Percentiles rank a stretch among this genome's conserved stretches.
phyloP scores from a whole-genome alignment of 1,139 yeast genomes.

The Meyerozyma guilliermondii region DNA sequence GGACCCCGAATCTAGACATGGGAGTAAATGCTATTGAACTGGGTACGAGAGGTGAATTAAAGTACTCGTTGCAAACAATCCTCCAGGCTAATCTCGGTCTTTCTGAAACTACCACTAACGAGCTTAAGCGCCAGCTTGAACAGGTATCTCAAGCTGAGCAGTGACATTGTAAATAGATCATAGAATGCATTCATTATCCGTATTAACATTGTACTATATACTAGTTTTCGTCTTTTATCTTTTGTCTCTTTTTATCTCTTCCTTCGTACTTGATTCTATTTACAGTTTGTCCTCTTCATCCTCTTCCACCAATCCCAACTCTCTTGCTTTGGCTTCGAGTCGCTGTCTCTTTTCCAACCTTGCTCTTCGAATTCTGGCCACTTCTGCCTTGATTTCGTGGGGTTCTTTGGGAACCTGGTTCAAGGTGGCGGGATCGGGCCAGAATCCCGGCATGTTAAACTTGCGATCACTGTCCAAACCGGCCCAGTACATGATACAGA shows the following conservation, averaged over 20 bases:
- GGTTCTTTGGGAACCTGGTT: conserved; percentile 92
- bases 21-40: background rate
- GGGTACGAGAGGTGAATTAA: background rate
- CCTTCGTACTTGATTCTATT: too few relatives aligned
- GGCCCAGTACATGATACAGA: conserved; percentile 84
- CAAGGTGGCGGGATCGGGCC: conserved; percentile 94
- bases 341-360: conserved; percentile 67
- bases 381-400: conserved; percentile 84
- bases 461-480: conserved; percentile 87
- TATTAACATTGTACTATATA: background rate
- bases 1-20: background rate
- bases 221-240: background rate
- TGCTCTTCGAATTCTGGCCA: conserved; percentile 78
- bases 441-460: conserved; percentile 89
- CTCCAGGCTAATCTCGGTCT: background rate
- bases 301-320: conserved; percentile 54
- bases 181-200: background rate
- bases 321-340: conserved; percentile 67
- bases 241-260: background rate
- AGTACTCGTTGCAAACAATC: background rate
- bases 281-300: conserved; percentile 13
- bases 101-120: background rate
- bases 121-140: background rate
- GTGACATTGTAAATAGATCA: background rate
- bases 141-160: background rate